phyloP scores from a whole-genome alignment of 345 rosid genomes.

The Camelina hispida region DNA sequence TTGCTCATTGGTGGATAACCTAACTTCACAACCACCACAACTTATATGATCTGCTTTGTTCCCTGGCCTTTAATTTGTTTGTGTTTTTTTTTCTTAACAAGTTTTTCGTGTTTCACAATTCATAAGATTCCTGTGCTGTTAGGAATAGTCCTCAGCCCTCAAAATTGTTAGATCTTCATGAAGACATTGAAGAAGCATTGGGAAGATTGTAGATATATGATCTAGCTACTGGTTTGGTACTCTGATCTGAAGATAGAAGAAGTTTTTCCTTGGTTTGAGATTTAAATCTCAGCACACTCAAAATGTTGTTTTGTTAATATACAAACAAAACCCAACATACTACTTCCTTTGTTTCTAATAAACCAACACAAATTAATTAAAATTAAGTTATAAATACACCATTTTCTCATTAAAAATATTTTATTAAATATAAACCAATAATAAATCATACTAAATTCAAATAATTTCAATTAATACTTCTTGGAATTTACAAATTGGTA shows the following conservation, averaged over 20 bases:
- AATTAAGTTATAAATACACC: too few species aligned
- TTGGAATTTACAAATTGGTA: too few species aligned
- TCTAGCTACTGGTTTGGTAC: neutral
- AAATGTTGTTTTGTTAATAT: neutral
- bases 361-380: too few species aligned
- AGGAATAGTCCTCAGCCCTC: slow-evolving; percentile 24
- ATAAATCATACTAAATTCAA: too few species aligned
- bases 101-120: slow-evolving; percentile 33
- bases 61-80: neutral
- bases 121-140: slow-evolving; percentile 35
- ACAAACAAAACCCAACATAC: neutral
- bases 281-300: neutral
- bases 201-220: slow-evolving; percentile 3
- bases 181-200: neutral
- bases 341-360: too few species aligned
- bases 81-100: slow-evolving; percentile 4
- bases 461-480: too few species aligned
- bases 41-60: slow-evolving; percentile 36
- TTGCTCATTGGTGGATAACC: slow-evolving; percentile 52
- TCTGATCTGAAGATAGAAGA: neutral
- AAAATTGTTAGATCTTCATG: slow-evolving; percentile 32
- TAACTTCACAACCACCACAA: slow-evolving; percentile 43
- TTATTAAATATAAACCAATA: too few species aligned
- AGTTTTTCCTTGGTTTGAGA: neutral
- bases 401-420: too few species aligned